phyloP scores from a whole-genome alignment of 768 basidiomycete genomes.

The Kwoniella pini region DNA sequence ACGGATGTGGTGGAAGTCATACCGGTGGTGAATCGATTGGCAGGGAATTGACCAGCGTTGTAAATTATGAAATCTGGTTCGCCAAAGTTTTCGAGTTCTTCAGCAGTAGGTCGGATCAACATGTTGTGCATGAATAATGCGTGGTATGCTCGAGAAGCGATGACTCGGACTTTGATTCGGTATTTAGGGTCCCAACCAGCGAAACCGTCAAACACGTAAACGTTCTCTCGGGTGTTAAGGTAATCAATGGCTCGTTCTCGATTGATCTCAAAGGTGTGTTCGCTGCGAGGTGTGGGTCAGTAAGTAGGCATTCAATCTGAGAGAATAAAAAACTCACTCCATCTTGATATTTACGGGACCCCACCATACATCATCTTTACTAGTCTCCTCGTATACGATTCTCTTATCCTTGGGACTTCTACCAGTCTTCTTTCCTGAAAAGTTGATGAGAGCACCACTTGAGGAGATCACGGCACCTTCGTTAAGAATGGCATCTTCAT shows the following conservation, averaged over 20 bases:
- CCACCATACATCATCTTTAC: slow-evolving; percentile 99
- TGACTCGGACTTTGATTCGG: slow-evolving; percentile 99
- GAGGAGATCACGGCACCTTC: slow-evolving; percentile 98
- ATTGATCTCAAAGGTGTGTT: slow-evolving; percentile 96
- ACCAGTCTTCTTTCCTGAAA: slow-evolving; percentile 99
- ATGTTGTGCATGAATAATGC: slow-evolving; percentile 99
- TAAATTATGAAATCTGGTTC: slow-evolving; percentile 99
- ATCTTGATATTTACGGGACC: slow-evolving; percentile 99
- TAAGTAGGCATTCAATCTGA: not conserved
- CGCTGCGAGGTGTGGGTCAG: slow-evolving; percentile 50
- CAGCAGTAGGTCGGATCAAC: slow-evolving; percentile 95
- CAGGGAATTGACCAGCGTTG: slow-evolving; percentile 99
- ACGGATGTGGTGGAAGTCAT: slow-evolving; percentile 99
- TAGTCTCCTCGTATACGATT: slow-evolving; percentile 95
- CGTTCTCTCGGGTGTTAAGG: slow-evolving; percentile 95
- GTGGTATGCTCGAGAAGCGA: slow-evolving; percentile 97
- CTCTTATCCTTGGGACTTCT: slow-evolving; percentile 99
- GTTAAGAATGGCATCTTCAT: slow-evolving; percentile 97
- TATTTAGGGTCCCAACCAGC: slow-evolving; percentile 99
- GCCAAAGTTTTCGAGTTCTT: slow-evolving; percentile 90
- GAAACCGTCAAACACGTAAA: slow-evolving; percentile 95
- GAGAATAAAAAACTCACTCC: slow-evolving; percentile 59
- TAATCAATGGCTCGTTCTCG: slow-evolving; percentile 99
- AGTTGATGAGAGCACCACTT: slow-evolving; percentile 97
- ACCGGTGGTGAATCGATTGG: slow-evolving; percentile 99